Evolutionary conservation across 352 stramenopile genomes (phyloP).

Genomic region (Pythium apleroticum): DNA sequence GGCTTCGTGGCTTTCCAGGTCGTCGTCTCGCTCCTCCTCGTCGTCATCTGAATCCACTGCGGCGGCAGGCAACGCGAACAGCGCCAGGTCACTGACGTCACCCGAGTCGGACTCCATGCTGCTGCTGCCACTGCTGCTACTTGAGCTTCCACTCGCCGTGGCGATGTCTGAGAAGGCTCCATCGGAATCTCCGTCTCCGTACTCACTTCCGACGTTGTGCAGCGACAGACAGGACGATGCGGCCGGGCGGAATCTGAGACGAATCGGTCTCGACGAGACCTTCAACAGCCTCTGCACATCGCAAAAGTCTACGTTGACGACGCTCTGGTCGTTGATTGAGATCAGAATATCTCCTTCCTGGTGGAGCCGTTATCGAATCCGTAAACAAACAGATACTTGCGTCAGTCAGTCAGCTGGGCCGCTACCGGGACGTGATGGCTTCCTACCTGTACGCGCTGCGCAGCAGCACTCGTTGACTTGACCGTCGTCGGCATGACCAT

Average conservation of each 20-base stretch:
- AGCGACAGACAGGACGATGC: neutral
- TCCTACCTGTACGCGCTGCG: slow-evolving; percentile 25
- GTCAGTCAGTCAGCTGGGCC: neutral
- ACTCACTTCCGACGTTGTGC: slow-evolving; percentile 12
- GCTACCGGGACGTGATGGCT: neutral
- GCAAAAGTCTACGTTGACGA: slow-evolving; percentile 58
- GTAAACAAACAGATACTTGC: neutral
- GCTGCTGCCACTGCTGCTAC: slow-evolving; percentile 24
- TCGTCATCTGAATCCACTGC: slow-evolving; percentile 22
- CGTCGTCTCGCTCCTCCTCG: slow-evolving; percentile 48
- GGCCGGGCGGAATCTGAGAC: slow-evolving; percentile 55
- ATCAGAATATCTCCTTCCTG: slow-evolving; percentile 73
- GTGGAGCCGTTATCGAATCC: neutral
- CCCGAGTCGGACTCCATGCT: slow-evolving; percentile 7
- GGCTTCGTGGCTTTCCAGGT: slow-evolving; percentile 65
- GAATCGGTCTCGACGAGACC: slow-evolving; percentile 60
- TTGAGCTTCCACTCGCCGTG: slow-evolving; percentile 19
- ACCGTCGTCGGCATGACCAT: slow-evolving; percentile 22
- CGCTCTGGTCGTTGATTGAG: slow-evolving; percentile 69
- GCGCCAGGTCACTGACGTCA: slow-evolving; percentile 30
- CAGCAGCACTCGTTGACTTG: slow-evolving; percentile 24
- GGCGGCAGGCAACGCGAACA: slow-evolving; percentile 37
- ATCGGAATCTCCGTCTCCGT: slow-evolving; percentile 15
- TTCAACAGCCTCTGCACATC: slow-evolving; percentile 73
- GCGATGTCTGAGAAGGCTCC: slow-evolving; percentile 25